Evolutionary conservation across 192 early-diverging fungal species (phyloP).

Genomic region (Diversispora epigaea): DNA sequence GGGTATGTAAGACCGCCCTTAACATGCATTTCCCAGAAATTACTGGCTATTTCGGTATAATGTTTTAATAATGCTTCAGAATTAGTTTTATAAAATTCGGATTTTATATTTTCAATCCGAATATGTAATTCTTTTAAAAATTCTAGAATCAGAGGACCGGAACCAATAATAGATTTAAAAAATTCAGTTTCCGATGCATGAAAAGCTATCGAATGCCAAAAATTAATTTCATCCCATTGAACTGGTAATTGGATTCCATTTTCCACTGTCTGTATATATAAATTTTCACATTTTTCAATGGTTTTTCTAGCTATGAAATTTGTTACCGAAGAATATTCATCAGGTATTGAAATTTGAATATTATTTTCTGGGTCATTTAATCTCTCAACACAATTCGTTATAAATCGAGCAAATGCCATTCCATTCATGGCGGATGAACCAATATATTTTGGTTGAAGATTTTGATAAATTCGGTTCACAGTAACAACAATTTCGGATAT

Average conservation of each 20-base stretch:
- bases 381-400: constrained; percentile 8
- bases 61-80: constrained; percentile 15
- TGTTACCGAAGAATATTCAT: constrained; percentile 12
- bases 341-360: constrained; percentile 12
- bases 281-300: background rate
- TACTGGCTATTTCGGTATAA: background rate
- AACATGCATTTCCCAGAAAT: background rate
- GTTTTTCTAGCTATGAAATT: constrained; percentile 11
- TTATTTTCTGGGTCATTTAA: constrained; percentile 21
- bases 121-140: background rate
- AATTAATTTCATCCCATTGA: constrained; percentile 4
- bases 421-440: constrained; percentile 13
- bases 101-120: background rate
- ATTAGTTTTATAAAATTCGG: constrained; percentile 2
- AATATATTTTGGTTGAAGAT: constrained; percentile 23
- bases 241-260: background rate
- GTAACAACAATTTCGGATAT: background rate
- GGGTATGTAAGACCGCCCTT: background rate
- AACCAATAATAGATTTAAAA: constrained; percentile 6
- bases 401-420: constrained; percentile 11
- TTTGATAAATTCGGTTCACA: background rate
- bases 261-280: constrained; percentile 1
- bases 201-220: constrained; percentile 5
- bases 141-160: background rate
- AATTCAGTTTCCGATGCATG: background rate